Evolutionary conservation across 2,329 filamentous ascomycete species (phyloP).

Genomic region (Penicillium sp.): DNA sequence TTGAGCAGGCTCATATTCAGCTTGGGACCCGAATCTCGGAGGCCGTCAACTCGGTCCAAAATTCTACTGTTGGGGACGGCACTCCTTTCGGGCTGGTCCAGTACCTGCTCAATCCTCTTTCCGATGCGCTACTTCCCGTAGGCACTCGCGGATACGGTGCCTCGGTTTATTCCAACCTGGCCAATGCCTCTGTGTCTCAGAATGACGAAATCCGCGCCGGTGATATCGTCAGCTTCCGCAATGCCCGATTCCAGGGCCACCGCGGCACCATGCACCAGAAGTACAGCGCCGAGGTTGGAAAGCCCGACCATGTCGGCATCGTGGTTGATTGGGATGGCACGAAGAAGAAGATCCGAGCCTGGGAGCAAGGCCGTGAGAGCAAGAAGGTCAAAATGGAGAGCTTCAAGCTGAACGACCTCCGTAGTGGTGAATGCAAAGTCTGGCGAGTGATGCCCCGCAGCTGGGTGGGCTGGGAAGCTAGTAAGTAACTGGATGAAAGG

Average conservation of each 20-base stretch:
- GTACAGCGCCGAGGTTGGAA: conserved; percentile 84
- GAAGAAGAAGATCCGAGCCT: conserved; percentile 94
- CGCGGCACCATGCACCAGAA: conserved; percentile 94
- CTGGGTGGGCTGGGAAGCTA: conserved; percentile 82
- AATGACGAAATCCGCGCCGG: conserved; percentile 91
- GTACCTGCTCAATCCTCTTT: conserved; percentile 72
- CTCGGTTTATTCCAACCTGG: conserved; percentile 89
- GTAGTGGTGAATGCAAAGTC: conserved; percentile 92
- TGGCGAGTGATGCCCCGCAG: conserved; percentile 91
- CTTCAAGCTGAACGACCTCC: conserved; percentile 87
- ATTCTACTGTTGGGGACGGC: conserved; percentile 80
- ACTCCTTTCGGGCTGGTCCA: conserved; percentile 73
- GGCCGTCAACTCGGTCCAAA: conserved; percentile 69
- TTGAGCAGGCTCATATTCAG: conserved; percentile 79
- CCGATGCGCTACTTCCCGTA: conserved; percentile 74
- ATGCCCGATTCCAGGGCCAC: conserved; percentile 92
- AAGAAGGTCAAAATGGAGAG: conserved; percentile 93
- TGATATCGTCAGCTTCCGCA: conserved; percentile 89
- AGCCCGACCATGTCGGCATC: conserved; percentile 81
- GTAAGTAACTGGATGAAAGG: conserved; percentile 10
- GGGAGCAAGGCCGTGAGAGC: conserved; percentile 92
- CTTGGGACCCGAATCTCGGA: conserved; percentile 78
- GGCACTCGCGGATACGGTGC: conserved; percentile 90
- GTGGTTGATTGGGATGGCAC: conserved; percentile 98
- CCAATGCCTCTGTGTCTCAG: conserved; percentile 86